Conservation (phyloP, 1,284 basidiomycete species). For the Neotropicomus parvogracilis region DNA sequence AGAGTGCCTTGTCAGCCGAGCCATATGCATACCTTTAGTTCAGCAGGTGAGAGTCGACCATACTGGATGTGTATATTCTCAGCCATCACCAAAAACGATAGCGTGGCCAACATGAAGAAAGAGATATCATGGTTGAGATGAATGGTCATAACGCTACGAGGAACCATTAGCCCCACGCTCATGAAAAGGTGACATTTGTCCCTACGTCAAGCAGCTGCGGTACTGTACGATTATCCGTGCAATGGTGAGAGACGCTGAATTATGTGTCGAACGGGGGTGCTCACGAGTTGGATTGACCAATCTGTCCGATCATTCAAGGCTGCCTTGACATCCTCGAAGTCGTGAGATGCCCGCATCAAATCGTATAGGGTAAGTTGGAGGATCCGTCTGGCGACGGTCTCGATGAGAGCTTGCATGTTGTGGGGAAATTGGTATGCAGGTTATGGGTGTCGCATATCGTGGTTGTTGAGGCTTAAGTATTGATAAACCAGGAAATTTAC, state of each 20-base stretch:
- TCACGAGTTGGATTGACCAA: too few relatives aligned
- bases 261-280: too few relatives aligned
- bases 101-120: constrained; percentile 12
- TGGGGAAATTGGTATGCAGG: too few relatives aligned
- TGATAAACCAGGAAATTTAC: too few relatives aligned
- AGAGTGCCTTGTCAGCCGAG: not conserved
- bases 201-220: constrained; percentile 25
- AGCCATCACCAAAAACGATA: constrained; percentile 20
- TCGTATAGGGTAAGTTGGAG: too few relatives aligned
- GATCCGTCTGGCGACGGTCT: too few relatives aligned
- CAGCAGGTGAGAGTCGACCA: constrained; percentile 19
- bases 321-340: too few relatives aligned
- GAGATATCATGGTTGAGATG: constrained; percentile 17
- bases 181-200: not conserved
- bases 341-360: too few relatives aligned
- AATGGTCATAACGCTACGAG: constrained; percentile 14
- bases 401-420: too few relatives aligned
- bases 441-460: too few relatives aligned
- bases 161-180: constrained; percentile 1
- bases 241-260: constrained; percentile 1
- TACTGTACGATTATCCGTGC: constrained; percentile 13
- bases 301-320: too few relatives aligned
- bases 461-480: too few relatives aligned
- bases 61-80: constrained; percentile 26
- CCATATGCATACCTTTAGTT: constrained; percentile 24